Evolutionary conservation across 116 monocot species (phyloP).

Genomic region (Thalassia testudinum): DNA sequence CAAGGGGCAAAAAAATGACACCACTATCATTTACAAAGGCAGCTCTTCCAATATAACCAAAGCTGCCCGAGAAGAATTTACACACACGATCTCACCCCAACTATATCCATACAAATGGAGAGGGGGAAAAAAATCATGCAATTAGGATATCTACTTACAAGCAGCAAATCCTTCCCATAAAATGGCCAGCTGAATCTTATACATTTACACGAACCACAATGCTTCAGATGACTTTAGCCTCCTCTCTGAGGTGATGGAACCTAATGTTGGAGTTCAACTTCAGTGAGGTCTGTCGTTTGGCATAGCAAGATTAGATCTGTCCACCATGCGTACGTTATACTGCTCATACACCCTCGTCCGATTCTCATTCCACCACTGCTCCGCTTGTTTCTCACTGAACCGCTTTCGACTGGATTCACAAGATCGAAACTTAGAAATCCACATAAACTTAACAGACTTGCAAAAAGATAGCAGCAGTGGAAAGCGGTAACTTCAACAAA

Average conservation of each 20-base stretch:
- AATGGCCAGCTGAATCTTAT: too few species aligned
- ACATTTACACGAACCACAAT: too few species aligned
- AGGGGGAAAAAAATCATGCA: constrained; percentile 10
- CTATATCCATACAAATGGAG: constrained; percentile 7
- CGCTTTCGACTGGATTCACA: constrained; percentile 64
- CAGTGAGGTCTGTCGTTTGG: constrained; percentile 23
- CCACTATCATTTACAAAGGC: constrained; percentile 36
- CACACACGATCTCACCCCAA: constrained; percentile 38
- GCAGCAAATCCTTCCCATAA: too few species aligned
- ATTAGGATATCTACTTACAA: background rate
- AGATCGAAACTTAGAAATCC: background rate
- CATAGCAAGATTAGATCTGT: constrained; percentile 30
- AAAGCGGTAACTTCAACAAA: background rate
- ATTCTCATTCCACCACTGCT: constrained; percentile 97
- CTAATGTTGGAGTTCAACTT: constrained; percentile 4
- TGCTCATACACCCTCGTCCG: constrained; percentile 66
- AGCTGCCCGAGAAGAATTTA: constrained; percentile 46
- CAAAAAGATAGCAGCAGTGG: background rate
- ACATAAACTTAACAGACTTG: background rate
- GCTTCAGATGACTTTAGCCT: background rate
- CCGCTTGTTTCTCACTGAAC: constrained; percentile 88
- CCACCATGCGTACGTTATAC: constrained; percentile 71
- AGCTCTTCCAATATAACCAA: constrained; percentile 15
- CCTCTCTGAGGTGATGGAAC: too few species aligned
- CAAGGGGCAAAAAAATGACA: too few species aligned